These are phyloP conservation scores for Auriscalpium vulgare DNA, from an alignment of 768 basidiomycete species.

Conservation along the genomic window DNA sequence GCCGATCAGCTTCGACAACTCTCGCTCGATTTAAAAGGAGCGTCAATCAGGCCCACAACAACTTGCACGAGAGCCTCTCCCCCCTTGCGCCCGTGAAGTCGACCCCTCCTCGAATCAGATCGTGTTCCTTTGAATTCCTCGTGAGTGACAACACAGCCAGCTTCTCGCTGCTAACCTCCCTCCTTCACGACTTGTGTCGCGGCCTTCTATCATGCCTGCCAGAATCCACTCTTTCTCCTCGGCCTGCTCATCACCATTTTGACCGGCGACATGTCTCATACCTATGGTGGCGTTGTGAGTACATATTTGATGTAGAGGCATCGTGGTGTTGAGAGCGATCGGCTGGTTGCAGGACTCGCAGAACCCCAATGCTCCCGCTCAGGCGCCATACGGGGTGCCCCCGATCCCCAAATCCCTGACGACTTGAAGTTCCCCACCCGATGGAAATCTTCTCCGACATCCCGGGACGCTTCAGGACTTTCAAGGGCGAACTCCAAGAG, in stretches of 20 bases:
- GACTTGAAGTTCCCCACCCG: background rate
- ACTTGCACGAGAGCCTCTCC: slow-evolving; percentile 3
- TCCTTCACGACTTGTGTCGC: too few species aligned
- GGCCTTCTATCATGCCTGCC: too few species aligned
- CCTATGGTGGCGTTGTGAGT: too few species aligned
- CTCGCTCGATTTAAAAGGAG: slow-evolving; percentile 2
- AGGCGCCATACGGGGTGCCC: background rate
- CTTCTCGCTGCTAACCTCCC: too few species aligned
- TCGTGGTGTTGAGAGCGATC: too few species aligned
- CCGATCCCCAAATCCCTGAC: background rate
- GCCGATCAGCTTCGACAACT: background rate
- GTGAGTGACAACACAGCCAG: too few species aligned
- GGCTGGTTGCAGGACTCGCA: background rate
- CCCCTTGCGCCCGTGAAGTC: background rate
- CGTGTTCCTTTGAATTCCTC: too few species aligned
- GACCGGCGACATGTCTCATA: too few species aligned
- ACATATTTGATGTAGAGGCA: too few species aligned
- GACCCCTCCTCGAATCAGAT: background rate
- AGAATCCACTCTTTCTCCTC: too few species aligned
- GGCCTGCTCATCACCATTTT: too few species aligned
- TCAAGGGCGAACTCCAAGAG: background rate
- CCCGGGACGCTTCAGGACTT: background rate
- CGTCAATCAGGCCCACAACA: slow-evolving; percentile 6
- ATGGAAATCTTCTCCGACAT: background rate
- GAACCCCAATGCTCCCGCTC: background rate